These are phyloP conservation scores for Beauveria brongniartii DNA, from an alignment of 2,329 filamentous ascomycete species.

Conservation along the genomic window DNA sequence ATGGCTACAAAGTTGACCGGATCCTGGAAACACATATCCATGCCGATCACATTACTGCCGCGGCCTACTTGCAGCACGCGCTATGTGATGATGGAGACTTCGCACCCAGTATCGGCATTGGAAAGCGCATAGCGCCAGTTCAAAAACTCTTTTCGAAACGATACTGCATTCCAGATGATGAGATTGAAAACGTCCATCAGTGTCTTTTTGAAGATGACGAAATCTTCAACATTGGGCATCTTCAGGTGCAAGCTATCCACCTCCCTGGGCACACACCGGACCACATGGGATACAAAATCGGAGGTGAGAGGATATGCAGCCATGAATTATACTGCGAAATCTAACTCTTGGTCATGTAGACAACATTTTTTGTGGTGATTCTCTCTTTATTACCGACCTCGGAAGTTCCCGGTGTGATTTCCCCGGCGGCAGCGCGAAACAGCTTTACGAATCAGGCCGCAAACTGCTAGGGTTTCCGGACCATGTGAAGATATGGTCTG, in stretches of 20 bases:
- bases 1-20: constrained; percentile 38
- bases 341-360: background rate
- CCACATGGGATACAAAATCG: constrained; percentile 50
- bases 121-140: constrained; percentile 42
- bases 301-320: constrained; percentile 17
- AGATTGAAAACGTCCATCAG: constrained; percentile 43
- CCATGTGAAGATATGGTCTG: constrained; percentile 37
- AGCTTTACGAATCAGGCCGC: constrained; percentile 31
- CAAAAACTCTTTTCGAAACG: constrained; percentile 40
- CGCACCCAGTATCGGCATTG: constrained; percentile 43
- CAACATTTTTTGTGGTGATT: constrained; percentile 41
- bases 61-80: constrained; percentile 45
- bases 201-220: constrained; percentile 46
- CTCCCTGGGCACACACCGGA: constrained; percentile 55
- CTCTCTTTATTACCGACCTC: constrained; percentile 39
- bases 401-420: constrained; percentile 43
- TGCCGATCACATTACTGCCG: constrained; percentile 52
- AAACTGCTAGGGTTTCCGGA: constrained; percentile 31
- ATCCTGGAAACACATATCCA: constrained; percentile 58
- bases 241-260: constrained; percentile 40
- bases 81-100: constrained; percentile 28
- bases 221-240: constrained; percentile 38
- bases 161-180: constrained; percentile 37
- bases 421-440: constrained; percentile 35
- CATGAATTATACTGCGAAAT: too few relatives aligned